Percentiles rank a stretch among this genome's conserved stretches.
These are phyloP conservation scores for Fomitopsis palustris DNA, from an alignment of 1,284 basidiomycete species.

Conservation along the genomic window DNA sequence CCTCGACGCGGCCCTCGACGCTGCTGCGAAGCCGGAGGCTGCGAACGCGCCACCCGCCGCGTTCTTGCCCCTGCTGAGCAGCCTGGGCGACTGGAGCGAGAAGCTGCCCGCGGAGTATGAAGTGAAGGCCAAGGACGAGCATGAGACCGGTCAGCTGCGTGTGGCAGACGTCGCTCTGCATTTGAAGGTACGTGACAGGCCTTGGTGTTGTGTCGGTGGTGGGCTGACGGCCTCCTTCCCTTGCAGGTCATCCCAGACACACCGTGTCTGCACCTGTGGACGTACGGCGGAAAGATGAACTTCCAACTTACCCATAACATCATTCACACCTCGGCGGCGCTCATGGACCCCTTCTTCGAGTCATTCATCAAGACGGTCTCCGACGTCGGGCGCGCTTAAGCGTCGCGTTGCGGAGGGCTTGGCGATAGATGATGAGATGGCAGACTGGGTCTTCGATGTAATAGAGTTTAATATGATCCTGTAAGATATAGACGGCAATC, in stretches of 20 bases:
- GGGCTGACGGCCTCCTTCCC: background rate
- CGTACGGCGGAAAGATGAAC: constrained; percentile 1
- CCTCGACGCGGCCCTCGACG: background rate
- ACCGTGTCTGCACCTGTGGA: constrained; percentile 1
- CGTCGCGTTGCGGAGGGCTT: background rate
- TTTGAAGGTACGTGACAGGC: background rate
- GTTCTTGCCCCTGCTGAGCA: background rate
- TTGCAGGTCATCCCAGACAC: background rate
- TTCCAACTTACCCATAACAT: constrained; percentile 2
- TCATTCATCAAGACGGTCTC: background rate
- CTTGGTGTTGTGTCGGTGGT: background rate
- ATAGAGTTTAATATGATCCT: background rate
- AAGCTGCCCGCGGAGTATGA: background rate
- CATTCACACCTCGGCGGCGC: background rate
- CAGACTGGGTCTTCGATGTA: background rate
- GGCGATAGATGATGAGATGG: background rate
- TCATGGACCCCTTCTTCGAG: constrained; percentile 1
- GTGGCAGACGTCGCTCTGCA: background rate
- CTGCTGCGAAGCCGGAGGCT: background rate
- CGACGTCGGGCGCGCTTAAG: background rate
- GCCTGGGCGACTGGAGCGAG: constrained; percentile 1
- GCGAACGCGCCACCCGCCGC: background rate
- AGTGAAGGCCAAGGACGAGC: background rate
- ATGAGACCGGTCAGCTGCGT: background rate
- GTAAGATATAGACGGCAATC: background rate